A percentile compares a stretch with the other conserved stretches of the same genome.
These are phyloP conservation scores for Aphelidium insulamus DNA, from an alignment of 371 early-diverging fungal species.

Conservation along the genomic window DNA sequence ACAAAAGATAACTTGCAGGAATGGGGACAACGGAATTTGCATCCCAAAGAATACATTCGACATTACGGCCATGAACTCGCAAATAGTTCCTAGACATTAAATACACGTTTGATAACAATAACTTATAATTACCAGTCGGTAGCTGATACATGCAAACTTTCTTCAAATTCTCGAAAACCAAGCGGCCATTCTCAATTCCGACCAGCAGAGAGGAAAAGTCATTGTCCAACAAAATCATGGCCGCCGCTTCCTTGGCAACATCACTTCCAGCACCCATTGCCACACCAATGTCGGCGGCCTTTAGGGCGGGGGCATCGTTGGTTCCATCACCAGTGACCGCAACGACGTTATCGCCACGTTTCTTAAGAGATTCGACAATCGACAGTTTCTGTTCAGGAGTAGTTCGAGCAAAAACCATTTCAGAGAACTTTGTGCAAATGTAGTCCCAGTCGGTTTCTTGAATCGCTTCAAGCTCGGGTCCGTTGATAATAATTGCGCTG, in stretches of 20 bases:
- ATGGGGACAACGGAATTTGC: slow-evolving; percentile 33
- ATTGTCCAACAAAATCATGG: slow-evolving; percentile 43
- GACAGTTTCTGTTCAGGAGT: slow-evolving; percentile 75
- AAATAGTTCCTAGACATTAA: slow-evolving; percentile 12
- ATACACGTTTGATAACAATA: slow-evolving; percentile 1
- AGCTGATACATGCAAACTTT: slow-evolving; percentile 53
- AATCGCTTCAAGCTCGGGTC: no score
- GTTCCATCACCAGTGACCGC: slow-evolving; percentile 95
- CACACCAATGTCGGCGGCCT: slow-evolving; percentile 51
- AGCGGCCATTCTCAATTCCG: slow-evolving; percentile 54
- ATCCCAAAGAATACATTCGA: slow-evolving; percentile 39
- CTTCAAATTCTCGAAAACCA: slow-evolving; percentile 58
- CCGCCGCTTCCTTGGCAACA: slow-evolving; percentile 53
- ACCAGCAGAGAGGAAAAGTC: slow-evolving; percentile 41
- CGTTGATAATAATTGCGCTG: no score
- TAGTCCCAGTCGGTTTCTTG: no score
- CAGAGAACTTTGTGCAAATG: no score
- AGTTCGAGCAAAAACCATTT: slow-evolving; percentile 73
- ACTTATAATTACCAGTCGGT: slow-evolving; percentile 31
- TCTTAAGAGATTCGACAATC: slow-evolving; percentile 54
- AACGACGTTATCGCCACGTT: slow-evolving; percentile 43
- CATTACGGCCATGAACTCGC: slow-evolving; percentile 42
- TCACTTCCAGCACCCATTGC: slow-evolving; percentile 52
- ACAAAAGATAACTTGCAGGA: slow-evolving; percentile 37
- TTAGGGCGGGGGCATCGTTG: slow-evolving; percentile 73